These are phyloP conservation scores for Cordyceps pruinosa DNA, from an alignment of 2,329 filamentous ascomycete genomes.

Conservation along the genomic window DNA sequence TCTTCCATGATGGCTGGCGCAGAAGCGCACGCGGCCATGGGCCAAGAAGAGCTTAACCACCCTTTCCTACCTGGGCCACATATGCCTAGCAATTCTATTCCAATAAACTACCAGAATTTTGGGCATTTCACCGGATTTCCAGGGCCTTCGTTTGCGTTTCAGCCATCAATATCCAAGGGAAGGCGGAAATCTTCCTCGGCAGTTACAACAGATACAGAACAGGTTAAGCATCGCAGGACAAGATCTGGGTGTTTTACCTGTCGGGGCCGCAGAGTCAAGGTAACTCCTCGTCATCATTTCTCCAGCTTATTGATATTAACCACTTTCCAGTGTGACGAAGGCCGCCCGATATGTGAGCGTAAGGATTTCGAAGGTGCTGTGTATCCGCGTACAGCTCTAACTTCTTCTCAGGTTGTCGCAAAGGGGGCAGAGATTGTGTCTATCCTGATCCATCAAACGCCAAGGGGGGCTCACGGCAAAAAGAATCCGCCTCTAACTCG, in stretches of 20 bases:
- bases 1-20: constrained; percentile 46
- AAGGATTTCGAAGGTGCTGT: constrained; percentile 23
- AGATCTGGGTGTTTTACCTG: constrained; percentile 93
- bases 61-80: constrained; percentile 19
- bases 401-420: constrained; percentile 64
- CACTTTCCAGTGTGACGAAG: constrained; percentile 74
- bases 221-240: constrained; percentile 88
- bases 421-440: constrained; percentile 82
- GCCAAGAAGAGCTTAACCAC: constrained; percentile 33
- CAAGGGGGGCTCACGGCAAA: constrained; percentile 30
- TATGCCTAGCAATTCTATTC: constrained; percentile 22
- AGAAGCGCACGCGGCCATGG: constrained; percentile 31
- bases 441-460: constrained; percentile 66
- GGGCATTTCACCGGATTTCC: constrained; percentile 45
- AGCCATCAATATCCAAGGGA: constrained; percentile 41
- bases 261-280: constrained; percentile 78
- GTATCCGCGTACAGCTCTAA: constrained; percentile 21
- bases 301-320: constrained; percentile 10
- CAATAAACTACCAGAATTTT: constrained; percentile 33
- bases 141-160: constrained; percentile 42
- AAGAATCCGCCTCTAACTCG: constrained; percentile 32
- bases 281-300: constrained; percentile 26
- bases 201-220: constrained; percentile 46
- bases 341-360: constrained; percentile 78
- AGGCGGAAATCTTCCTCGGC: constrained; percentile 40